A percentile compares a stretch with the other conserved stretches of the same genome.
These are phyloP conservation scores for Petrea volubilis DNA, from an alignment of 257 asterid species.

Conservation along the genomic window DNA sequence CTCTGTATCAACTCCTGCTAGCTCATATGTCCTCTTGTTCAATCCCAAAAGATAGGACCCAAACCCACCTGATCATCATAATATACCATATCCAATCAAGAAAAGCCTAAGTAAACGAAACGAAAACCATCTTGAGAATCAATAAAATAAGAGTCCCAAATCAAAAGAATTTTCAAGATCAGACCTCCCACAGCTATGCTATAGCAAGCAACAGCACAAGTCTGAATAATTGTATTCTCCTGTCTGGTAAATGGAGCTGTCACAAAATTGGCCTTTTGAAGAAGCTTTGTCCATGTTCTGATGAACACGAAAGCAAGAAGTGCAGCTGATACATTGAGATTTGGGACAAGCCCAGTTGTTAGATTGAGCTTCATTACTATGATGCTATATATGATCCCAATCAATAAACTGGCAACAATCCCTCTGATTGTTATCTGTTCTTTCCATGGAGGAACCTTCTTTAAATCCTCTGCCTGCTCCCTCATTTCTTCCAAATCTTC, in stretches of 20 bases:
- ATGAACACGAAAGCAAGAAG: conserved; percentile 63
- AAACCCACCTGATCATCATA: conserved; percentile 40
- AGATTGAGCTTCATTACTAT: conserved; percentile 64
- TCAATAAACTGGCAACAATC: conserved; percentile 49
- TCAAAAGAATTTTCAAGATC: neutral
- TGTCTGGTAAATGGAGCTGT: conserved; percentile 68
- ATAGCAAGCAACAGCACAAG: conserved; percentile 90
- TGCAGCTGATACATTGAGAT: conserved; percentile 70
- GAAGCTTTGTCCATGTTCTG: conserved; percentile 55
- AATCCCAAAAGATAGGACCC: conserved; percentile 48
- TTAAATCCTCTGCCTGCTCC: conserved; percentile 22
- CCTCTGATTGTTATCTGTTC: conserved; percentile 58
- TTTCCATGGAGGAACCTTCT: conserved; percentile 58
- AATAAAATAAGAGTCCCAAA: neutral
- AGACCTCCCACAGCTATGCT: conserved; percentile 79
- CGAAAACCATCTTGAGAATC: neutral
- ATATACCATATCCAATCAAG: neutral
- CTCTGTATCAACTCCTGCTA: conserved; percentile 35
- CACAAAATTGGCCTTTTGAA: conserved; percentile 41
- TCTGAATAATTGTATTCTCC: conserved; percentile 86
- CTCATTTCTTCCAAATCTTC: conserved; percentile 17
- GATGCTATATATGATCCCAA: conserved; percentile 56
- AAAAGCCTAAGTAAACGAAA: neutral
- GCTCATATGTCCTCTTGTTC: conserved; percentile 35
- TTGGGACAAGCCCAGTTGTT: conserved; percentile 68